Percentiles rank a stretch among this genome's conserved stretches.
Conservation (phyloP, 1,139 yeast genomes). For the Suhomyces ambrosiae region DNA sequence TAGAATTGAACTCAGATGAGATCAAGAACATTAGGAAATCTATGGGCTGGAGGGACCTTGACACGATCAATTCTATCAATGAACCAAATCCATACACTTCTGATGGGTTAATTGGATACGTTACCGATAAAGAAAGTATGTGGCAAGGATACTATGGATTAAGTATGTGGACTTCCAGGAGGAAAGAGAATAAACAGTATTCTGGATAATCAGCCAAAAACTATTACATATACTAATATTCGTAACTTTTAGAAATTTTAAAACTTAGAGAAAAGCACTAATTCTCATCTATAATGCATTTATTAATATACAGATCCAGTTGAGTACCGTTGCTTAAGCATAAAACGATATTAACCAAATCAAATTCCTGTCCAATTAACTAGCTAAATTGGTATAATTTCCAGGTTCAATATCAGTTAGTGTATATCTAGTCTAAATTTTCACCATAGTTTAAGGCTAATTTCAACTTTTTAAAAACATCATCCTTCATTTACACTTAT, state of each 20-base stretch:
- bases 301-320: conserved; percentile 7
- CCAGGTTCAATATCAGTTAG: no score
- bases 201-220: no score
- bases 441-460: no score
- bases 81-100: conserved; percentile 8
- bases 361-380: no score
- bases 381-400: background rate
- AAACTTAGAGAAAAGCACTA: no score
- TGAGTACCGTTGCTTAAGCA: no score
- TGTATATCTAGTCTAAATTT: no score
- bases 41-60: conserved; percentile 67
- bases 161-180: conserved; percentile 45
- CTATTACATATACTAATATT: background rate
- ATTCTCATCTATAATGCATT: conserved; percentile 6
- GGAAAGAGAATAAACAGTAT: conserved; percentile 28
- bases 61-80: conserved; percentile 40
- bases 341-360: no score
- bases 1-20: conserved; percentile 71
- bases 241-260: no score
- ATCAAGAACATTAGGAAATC: conserved; percentile 48
- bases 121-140: conserved; percentile 64
- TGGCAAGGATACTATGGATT: conserved; percentile 82
- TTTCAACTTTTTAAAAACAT: no score
- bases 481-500: no score
- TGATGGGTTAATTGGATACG: conserved; percentile 44